These are phyloP conservation scores for Wickerhamiella nectarea DNA, from an alignment of 805 yeast species.

Conservation along the genomic window DNA sequence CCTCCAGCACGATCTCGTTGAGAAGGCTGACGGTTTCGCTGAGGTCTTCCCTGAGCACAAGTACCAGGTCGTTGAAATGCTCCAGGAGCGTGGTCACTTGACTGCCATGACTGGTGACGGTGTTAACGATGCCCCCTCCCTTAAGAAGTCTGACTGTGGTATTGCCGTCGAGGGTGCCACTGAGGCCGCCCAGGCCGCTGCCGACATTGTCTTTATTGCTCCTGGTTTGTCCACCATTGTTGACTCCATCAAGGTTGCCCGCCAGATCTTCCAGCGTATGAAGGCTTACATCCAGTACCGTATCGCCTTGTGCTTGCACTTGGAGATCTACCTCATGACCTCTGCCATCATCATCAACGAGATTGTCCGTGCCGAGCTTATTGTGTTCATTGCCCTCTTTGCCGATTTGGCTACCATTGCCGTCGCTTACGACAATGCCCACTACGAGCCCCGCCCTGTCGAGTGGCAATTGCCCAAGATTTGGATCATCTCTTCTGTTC, in stretches of 20 bases:
- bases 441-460: slow-evolving; percentile 83
- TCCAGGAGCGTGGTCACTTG: slow-evolving; percentile 90
- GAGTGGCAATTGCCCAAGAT: slow-evolving; percentile 96
- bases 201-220: slow-evolving; percentile 89
- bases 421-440: slow-evolving; percentile 95
- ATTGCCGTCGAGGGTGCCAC: slow-evolving; percentile 98
- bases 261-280: slow-evolving; percentile 99
- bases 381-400: slow-evolving; percentile 91
- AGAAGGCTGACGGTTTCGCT: slow-evolving; percentile 97
- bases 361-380: slow-evolving; percentile 74
- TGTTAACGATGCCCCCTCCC: slow-evolving; percentile 95
- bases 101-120: slow-evolving; percentile 99
- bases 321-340: slow-evolving; percentile 87
- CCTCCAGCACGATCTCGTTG: slow-evolving; percentile 93
- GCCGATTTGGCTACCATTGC: slow-evolving; percentile 97
- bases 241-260: slow-evolving; percentile 86
- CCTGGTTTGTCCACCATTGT: slow-evolving; percentile 92
- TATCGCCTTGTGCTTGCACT: slow-evolving; percentile 88
- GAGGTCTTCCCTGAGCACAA: slow-evolving; percentile 98
- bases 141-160: slow-evolving; percentile 93
- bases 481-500: slow-evolving; percentile 89
- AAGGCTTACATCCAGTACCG: slow-evolving; percentile 96
- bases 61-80: slow-evolving; percentile 88
- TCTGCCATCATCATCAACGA: slow-evolving; percentile 90
- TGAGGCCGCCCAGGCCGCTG: slow-evolving; percentile 94